Base-by-base conservation (phyloP, 108 stramenopile genomes). In the Conticribra guillardii region DNA sequence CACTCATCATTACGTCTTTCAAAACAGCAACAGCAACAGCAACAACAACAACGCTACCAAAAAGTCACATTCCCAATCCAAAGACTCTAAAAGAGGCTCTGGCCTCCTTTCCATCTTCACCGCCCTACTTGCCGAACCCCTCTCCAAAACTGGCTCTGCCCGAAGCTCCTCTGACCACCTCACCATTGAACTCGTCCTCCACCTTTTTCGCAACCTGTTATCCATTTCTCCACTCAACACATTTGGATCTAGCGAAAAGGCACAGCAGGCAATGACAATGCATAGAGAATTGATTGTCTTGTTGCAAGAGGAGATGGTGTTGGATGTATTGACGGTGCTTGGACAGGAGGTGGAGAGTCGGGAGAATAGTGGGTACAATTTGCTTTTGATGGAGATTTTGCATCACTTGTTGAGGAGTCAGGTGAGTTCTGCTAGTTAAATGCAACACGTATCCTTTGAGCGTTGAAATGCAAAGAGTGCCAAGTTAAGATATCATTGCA, bases 371-470 rank as follows among this genome's bases (percentile, higher is more conserved):
- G 88, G 84, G 23, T 96, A 93, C 71, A 96, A 93, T 71, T 76
- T 96, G 58, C 71, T 93, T 19, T 29, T 93, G 52, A 92, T 96
- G 95, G 95, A 96, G 67, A 81, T 96, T 59, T 59, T 96, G 55
- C 78, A 88, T 46, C 84, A 81, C 54, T 34, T 95, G 65, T 68
- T 92, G 56, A 81, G 79, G 61, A 64, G 75, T 21, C 89, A 92
- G 60, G 79, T 74, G 64, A 66, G 64, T 46, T 8, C 24, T 27
- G 27, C 3, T 30, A 5, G 5, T 29, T 28, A 9, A 27, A 5
- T 55, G 23, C 19, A 17, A n/a, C 5, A 11, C 18, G 5, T 5
- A 17, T 52, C 18, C 8, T 52, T 16, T 4, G 50, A 52, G 5
- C 18, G 50, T 5, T 19, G 9, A 11, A 16, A 52, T n/a, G 8